Evolutionary conservation across 1,284 basidiomycete genomes (phyloP).

Genomic region (Ceratobasidium sp.): DNA sequence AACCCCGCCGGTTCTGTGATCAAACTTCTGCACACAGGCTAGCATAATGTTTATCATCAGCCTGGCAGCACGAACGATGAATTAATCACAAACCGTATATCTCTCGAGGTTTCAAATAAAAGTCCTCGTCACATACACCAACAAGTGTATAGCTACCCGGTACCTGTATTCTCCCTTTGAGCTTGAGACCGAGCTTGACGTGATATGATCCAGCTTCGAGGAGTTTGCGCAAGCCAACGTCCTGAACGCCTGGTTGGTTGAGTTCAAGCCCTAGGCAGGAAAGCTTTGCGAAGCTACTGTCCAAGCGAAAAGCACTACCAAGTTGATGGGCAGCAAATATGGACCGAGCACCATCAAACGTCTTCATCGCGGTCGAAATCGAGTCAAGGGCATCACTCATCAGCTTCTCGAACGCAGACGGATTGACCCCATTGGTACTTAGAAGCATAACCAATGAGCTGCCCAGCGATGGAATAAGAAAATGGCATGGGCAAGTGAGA

Average conservation of each 20-base stretch:
- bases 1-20: constrained; percentile 27
- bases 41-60: not conserved
- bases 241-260: constrained; percentile 64
- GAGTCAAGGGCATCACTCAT: constrained; percentile 67
- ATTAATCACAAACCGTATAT: constrained; percentile 68
- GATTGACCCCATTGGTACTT: constrained; percentile 3
- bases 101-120: constrained; percentile 68
- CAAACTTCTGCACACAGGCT: constrained; percentile 47
- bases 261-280: constrained; percentile 65
- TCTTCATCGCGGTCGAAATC: constrained; percentile 47
- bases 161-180: constrained; percentile 44
- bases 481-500: no score
- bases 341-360: constrained; percentile 61
- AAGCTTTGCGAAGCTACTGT: constrained; percentile 66
- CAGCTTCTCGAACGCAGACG: constrained; percentile 14
- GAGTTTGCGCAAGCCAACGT: constrained; percentile 57
- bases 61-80: not conserved
- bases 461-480: constrained; percentile 27
- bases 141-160: constrained; percentile 46
- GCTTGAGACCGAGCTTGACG: constrained; percentile 44
- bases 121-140: constrained; percentile 74
- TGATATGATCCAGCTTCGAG: constrained; percentile 40
- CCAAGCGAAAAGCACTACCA: constrained; percentile 66
- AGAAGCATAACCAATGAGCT: constrained; percentile 33
- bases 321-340: constrained; percentile 58